phyloP scores from a whole-genome alignment of 1,139 yeast genomes.

The Nakaseomyces sp. region DNA sequence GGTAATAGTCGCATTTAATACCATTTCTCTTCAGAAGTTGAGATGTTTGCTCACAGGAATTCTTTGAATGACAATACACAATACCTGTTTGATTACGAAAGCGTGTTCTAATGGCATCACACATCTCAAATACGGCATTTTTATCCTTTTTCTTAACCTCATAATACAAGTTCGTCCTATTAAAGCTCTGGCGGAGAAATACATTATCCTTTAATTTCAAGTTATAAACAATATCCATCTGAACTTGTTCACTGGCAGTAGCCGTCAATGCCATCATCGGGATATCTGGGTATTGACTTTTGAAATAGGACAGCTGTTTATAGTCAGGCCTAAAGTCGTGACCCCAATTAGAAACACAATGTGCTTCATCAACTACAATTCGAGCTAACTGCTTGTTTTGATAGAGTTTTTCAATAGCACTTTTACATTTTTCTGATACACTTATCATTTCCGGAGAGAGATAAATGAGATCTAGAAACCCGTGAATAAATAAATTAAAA shows the following conservation, averaged over 20 bases:
- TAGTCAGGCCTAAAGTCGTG: slow-evolving; percentile 97
- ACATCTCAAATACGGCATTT: slow-evolving; percentile 52
- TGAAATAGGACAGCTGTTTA: slow-evolving; percentile 68
- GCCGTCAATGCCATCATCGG: slow-evolving; percentile 97
- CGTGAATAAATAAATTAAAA: slow-evolving; percentile 53
- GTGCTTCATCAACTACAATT: slow-evolving; percentile 95
- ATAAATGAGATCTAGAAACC: slow-evolving; percentile 67
- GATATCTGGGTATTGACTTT: slow-evolving; percentile 60
- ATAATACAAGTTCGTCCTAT: slow-evolving; percentile 76
- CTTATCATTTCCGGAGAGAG: slow-evolving; percentile 94
- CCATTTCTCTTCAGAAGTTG: slow-evolving; percentile 52
- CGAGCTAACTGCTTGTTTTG: slow-evolving; percentile 57
- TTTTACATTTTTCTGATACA: slow-evolving; percentile 61
- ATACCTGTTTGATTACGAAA: slow-evolving; percentile 69
- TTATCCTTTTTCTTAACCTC: slow-evolving; percentile 60
- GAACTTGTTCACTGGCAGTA: slow-evolving; percentile 89
- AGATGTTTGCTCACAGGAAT: slow-evolving; percentile 78
- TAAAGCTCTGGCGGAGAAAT: slow-evolving; percentile 63
- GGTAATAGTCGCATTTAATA: slow-evolving; percentile 66
- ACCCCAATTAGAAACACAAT: slow-evolving; percentile 98
- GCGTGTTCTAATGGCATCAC: slow-evolving; percentile 43
- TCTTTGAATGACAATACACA: slow-evolving; percentile 86
- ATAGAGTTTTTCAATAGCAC: slow-evolving; percentile 52
- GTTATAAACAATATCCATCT: slow-evolving; percentile 76
- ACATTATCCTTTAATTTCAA: slow-evolving; percentile 43